These are phyloP conservation scores for Saccharomyces kudriavzevii DNA, from an alignment of 805 yeast species.

Conservation along the genomic window DNA sequence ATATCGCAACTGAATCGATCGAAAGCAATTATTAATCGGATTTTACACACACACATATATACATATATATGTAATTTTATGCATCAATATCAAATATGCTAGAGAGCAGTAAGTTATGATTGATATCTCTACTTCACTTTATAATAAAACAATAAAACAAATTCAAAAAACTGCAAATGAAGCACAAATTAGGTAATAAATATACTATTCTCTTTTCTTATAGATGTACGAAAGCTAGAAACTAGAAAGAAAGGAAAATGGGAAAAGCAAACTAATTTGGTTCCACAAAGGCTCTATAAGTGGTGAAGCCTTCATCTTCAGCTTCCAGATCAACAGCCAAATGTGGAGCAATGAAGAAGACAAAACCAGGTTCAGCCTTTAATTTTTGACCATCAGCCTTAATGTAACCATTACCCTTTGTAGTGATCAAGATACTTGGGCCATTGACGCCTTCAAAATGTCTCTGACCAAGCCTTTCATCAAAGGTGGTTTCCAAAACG, in stretches of 20 bases:
- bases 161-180: not conserved
- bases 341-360: constrained; percentile 77
- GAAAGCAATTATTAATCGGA: not conserved
- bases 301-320: constrained; percentile 49
- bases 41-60: not conserved
- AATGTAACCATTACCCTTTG: constrained; percentile 70
- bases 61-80: not conserved
- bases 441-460: constrained; percentile 60
- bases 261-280: constrained; percentile 30
- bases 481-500: constrained; percentile 74
- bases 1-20: constrained; percentile 18
- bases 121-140: not conserved
- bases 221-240: not conserved
- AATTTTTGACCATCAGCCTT: constrained; percentile 36
- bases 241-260: not conserved
- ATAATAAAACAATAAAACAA: not conserved
- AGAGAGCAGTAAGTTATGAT: not conserved
- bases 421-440: constrained; percentile 78
- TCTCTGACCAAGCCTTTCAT: constrained; percentile 40
- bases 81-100: not conserved
- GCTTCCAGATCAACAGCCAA: constrained; percentile 55
- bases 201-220: not conserved
- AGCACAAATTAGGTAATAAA: not conserved
- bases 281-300: constrained; percentile 88
- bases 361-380: constrained; percentile 60